A percentile compares a stretch with the other conserved stretches of the same genome.
Conservation (phyloP, 2,329 filamentous ascomycete species). For the Arthrobotrys sphaeroides region DNA sequence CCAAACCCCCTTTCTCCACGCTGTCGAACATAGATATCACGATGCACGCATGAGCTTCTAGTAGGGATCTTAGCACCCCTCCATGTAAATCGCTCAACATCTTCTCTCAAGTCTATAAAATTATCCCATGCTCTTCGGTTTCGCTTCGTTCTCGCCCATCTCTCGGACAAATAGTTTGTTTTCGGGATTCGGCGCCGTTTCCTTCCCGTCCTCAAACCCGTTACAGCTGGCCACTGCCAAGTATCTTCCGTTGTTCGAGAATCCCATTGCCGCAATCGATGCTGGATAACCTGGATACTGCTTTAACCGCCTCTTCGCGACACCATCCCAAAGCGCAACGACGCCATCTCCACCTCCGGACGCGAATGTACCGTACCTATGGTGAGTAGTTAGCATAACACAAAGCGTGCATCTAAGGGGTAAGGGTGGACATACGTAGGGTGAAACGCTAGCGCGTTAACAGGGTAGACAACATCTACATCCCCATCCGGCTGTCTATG, state of each 20-base stretch:
- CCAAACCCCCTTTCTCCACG: slow-evolving; percentile 17
- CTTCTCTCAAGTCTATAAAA: too few relatives aligned
- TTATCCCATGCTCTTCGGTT: slow-evolving; percentile 79
- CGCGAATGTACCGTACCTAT: slow-evolving; percentile 78
- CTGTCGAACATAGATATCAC: neutral
- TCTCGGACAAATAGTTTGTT: slow-evolving; percentile 84
- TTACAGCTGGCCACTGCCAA: slow-evolving; percentile 84
- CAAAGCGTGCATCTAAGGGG: neutral
- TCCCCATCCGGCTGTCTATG: slow-evolving; percentile 78
- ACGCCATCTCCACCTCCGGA: slow-evolving; percentile 89
- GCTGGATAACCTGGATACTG: slow-evolving; percentile 87
- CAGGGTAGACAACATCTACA: slow-evolving; percentile 86
- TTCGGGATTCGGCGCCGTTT: slow-evolving; percentile 74
- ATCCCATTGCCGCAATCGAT: slow-evolving; percentile 79
- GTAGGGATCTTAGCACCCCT: too few relatives aligned
- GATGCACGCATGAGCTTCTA: neutral
- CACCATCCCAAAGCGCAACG: slow-evolving; percentile 91
- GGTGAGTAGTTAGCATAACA: neutral
- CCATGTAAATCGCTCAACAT: too few relatives aligned
- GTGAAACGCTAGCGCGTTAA: slow-evolving; percentile 90
- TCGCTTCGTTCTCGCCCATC: slow-evolving; percentile 85
- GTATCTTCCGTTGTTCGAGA: slow-evolving; percentile 78
- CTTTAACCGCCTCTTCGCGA: slow-evolving; percentile 86
- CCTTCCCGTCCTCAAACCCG: slow-evolving; percentile 86
- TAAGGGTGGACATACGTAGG: slow-evolving; percentile 66